These are phyloP conservation scores for Aegilops sharonensis DNA, from an alignment of 176 grass and related monocot genomes.

Conservation along the genomic window DNA sequence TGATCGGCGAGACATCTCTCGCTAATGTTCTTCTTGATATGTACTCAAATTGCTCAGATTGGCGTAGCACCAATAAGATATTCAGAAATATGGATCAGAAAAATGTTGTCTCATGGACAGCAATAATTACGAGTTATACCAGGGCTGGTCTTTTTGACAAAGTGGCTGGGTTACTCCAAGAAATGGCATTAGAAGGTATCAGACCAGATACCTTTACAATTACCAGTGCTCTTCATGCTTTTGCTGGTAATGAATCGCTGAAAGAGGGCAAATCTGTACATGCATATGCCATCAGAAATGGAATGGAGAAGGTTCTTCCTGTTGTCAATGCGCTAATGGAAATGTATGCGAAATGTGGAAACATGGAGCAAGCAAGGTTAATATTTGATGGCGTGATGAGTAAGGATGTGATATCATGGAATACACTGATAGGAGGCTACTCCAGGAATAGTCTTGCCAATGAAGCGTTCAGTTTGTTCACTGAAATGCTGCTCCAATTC, in stretches of 20 bases:
- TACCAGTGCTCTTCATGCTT: constrained; percentile 74
- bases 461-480: constrained; percentile 65
- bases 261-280: constrained; percentile 63
- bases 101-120: constrained; percentile 75
- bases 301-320: constrained; percentile 47
- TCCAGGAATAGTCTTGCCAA: constrained; percentile 61
- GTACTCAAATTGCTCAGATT: constrained; percentile 82
- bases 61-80: constrained; percentile 60
- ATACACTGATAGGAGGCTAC: constrained; percentile 86
- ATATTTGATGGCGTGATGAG: constrained; percentile 43
- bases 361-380: constrained; percentile 59
- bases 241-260: constrained; percentile 56
- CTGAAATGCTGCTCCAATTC: constrained; percentile 51
- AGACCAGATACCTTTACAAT: constrained; percentile 57
- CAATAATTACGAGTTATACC: constrained; percentile 68
- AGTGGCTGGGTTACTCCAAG: constrained; percentile 55
- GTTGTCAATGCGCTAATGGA: constrained; percentile 76
- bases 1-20: constrained; percentile 40
- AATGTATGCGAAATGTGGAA: constrained; percentile 75
- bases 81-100: constrained; percentile 63
- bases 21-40: constrained; percentile 75
- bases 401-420: constrained; percentile 88
- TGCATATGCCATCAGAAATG: constrained; percentile 59
- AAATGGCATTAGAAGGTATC: constrained; percentile 57
- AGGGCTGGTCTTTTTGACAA: constrained; percentile 54